phyloP scores from a whole-genome alignment of 768 basidiomycete species.

The Rhodosporidiobolus sp. region DNA sequence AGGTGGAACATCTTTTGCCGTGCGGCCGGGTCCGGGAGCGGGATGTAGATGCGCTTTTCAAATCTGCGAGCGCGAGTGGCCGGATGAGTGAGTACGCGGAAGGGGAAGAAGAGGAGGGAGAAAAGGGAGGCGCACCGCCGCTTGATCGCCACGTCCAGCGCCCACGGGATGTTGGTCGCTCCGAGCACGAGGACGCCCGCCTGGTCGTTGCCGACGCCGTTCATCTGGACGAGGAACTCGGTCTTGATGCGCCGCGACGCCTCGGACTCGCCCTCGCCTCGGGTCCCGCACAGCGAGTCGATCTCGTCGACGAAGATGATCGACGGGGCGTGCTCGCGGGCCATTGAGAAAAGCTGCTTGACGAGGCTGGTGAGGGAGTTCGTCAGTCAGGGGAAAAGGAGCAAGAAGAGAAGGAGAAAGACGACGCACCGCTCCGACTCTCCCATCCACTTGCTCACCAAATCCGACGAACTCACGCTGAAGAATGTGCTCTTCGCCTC shows the following conservation, averaged over 20 bases:
- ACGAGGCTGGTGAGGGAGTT: conserved; percentile 59
- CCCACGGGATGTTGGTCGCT: conserved; percentile 98
- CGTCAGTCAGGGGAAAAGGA: not conserved
- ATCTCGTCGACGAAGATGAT: conserved; percentile 99
- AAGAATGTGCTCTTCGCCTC: conserved; percentile 99
- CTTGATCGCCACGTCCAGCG: conserved; percentile 85
- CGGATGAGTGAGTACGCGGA: not conserved
- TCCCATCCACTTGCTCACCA: conserved; percentile 99
- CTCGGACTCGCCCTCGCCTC: conserved; percentile 95
- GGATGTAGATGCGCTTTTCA: conserved; percentile 97
- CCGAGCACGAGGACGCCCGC: conserved; percentile 93
- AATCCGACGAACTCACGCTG: conserved; percentile 86
- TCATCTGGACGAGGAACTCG: conserved; percentile 90
- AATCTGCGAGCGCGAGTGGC: conserved; percentile 58
- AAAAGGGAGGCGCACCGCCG: conserved; percentile 61
- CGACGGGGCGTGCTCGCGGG: conserved; percentile 89
- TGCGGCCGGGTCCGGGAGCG: conserved; percentile 88
- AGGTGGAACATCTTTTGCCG: conserved; percentile 94
- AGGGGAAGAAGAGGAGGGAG: not conserved
- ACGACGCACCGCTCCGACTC: conserved; percentile 82
- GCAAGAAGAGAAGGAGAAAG: not conserved
- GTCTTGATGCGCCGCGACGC: conserved; percentile 97
- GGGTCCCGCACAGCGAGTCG: conserved; percentile 88
- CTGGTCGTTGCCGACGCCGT: conserved; percentile 96
- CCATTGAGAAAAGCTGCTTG: conserved; percentile 92